phyloP scores from a whole-genome alignment of 1,284 basidiomycete species.

The Cerioporus squamosus region DNA sequence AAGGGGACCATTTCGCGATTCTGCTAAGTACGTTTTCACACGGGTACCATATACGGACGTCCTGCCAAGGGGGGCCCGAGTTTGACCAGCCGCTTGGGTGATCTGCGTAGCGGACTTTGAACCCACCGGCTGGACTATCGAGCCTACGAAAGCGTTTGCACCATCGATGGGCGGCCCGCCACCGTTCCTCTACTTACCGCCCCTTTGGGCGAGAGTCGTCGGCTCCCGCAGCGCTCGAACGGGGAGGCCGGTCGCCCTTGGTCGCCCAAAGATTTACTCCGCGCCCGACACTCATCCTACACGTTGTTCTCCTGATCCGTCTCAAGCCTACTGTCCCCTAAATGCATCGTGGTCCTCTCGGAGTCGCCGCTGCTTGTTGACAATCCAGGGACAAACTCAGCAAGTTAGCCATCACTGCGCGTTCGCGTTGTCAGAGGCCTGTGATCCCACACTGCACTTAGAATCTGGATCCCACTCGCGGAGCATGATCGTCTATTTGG shows the following conservation, averaged over 20 bases:
- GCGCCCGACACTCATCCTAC: too few relatives aligned
- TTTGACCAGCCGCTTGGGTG: too few relatives aligned
- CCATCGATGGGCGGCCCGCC: constrained; percentile 13
- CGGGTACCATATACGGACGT: too few relatives aligned
- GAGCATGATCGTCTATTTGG: constrained; percentile 13
- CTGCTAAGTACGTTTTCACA: not conserved
- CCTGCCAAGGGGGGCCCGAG: too few relatives aligned
- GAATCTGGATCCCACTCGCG: too few relatives aligned
- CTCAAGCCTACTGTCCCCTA: not conserved
- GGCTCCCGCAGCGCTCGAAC: not conserved
- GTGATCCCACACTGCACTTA: too few relatives aligned
- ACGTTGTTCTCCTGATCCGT: not conserved
- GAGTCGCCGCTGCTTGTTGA: not conserved
- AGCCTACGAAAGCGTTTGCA: constrained; percentile 6
- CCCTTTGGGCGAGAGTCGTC: not conserved
- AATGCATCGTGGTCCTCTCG: not conserved
- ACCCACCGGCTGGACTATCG: too few relatives aligned
- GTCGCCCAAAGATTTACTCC: not conserved
- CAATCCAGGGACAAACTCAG: not conserved
- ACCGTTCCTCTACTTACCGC: not conserved
- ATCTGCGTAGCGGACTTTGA: too few relatives aligned
- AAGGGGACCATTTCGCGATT: not conserved
- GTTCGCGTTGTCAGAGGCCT: constrained; percentile 4
- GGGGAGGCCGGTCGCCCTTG: not conserved
- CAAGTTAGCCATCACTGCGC: constrained; percentile 13